Conservation (phyloP, 208 protist genomes). For the Crithidia brevicula region DNA sequence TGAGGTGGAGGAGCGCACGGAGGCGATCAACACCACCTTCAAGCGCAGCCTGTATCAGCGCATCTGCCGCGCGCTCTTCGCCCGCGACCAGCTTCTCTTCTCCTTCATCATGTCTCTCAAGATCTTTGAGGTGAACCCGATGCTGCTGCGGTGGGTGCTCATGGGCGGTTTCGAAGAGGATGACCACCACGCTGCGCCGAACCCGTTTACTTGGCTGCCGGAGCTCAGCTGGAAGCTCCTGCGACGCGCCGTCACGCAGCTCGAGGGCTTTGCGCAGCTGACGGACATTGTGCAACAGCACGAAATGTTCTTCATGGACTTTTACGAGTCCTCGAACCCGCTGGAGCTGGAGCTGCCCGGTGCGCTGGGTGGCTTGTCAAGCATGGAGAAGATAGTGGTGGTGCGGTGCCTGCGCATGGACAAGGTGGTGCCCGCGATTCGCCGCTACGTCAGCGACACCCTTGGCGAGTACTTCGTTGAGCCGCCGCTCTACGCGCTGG, state of each 20-base stretch:
- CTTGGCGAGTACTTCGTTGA: constrained; percentile 90
- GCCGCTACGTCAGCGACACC: constrained; percentile 86
- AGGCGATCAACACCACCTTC: constrained; percentile 87
- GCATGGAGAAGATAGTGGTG: constrained; percentile 92
- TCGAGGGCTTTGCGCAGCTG: constrained; percentile 55
- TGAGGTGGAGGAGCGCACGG: constrained; percentile 80
- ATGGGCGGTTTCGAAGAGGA: constrained; percentile 86
- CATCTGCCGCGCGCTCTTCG: constrained; percentile 94
- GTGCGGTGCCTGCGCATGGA: constrained; percentile 95
- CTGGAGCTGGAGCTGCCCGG: constrained; percentile 77
- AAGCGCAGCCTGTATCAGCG: constrained; percentile 86
- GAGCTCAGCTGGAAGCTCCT: constrained; percentile 90
- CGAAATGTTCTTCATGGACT: constrained; percentile 73
- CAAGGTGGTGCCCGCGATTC: constrained; percentile 95
- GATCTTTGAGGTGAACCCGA: constrained; percentile 89
- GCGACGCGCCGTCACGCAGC: constrained; percentile 70
- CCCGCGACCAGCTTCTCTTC: constrained; percentile 94
- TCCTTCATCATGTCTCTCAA: constrained; percentile 95
- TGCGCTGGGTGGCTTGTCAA: constrained; percentile 53
- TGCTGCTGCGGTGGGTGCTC: constrained; percentile 92
- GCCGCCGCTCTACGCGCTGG: constrained; percentile 95
- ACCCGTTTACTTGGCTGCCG: constrained; percentile 90
- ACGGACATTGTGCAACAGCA: constrained; percentile 44
- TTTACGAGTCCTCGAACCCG: constrained; percentile 90
- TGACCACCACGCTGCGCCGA: constrained; percentile 28